Percentiles rank a stretch among this genome's conserved stretches.
These are phyloP conservation scores for Colletotrichum lupini DNA, from an alignment of 2,329 filamentous ascomycete species.

Conservation along the genomic window DNA sequence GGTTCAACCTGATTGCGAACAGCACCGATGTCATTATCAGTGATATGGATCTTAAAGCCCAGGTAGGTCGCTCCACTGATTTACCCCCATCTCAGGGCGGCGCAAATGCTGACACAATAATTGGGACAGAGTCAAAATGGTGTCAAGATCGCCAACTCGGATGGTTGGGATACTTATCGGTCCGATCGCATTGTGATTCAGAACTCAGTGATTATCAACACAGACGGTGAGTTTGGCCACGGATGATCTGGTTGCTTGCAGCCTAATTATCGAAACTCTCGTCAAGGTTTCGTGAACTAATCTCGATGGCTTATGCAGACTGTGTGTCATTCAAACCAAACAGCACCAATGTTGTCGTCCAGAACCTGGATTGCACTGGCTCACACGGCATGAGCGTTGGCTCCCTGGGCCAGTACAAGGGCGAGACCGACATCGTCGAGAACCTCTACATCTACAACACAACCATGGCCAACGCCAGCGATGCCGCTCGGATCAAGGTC, in stretches of 20 bases:
- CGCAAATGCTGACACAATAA: not conserved
- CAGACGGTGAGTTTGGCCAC: conserved; percentile 57
- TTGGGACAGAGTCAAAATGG: conserved; percentile 55
- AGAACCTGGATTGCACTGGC: conserved; percentile 75
- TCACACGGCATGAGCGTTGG: conserved; percentile 81
- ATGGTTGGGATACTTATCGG: conserved; percentile 63
- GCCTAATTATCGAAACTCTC: not conserved
- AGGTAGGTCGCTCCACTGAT: conserved; percentile 48
- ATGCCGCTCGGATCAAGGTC: conserved; percentile 78
- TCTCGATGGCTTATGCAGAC: conserved; percentile 45
- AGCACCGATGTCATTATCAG: conserved; percentile 72
- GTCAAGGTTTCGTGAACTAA: not conserved
- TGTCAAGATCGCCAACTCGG: conserved; percentile 75
- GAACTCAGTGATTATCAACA: conserved; percentile 72
- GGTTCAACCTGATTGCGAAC: conserved; percentile 71
- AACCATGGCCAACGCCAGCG: conserved; percentile 67
- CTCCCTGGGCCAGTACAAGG: conserved; percentile 74
- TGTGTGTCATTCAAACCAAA: conserved; percentile 83
- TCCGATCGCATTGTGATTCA: conserved; percentile 74
- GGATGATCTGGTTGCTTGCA: not conserved
- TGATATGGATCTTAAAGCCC: conserved; percentile 64
- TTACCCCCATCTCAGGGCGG: not conserved
- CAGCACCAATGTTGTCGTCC: conserved; percentile 74
- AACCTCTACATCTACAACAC: conserved; percentile 73
- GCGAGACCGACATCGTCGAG: conserved; percentile 74